Evolutionary conservation across 768 basidiomycete genomes (phyloP).

Genomic region (Lyophyllum semitale): DNA sequence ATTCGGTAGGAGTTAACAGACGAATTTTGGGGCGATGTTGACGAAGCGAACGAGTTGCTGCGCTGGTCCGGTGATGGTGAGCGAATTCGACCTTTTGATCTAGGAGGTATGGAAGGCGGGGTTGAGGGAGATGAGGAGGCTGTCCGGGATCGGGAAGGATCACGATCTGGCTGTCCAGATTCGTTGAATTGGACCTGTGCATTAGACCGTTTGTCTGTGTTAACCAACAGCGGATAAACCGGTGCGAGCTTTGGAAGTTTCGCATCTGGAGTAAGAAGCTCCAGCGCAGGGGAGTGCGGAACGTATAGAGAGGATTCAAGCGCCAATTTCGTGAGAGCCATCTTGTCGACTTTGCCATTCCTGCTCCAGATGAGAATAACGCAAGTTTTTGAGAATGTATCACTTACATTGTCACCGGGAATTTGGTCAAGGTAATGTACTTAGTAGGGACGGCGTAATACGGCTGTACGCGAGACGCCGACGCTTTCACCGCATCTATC

Average conservation of each 20-base stretch:
- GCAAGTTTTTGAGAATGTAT: not conserved
- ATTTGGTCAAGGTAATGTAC: conserved; percentile 40
- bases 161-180: not conserved
- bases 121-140: conserved; percentile 12
- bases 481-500: conserved; percentile 40
- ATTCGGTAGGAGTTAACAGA: not conserved
- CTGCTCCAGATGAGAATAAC: conserved; percentile 23
- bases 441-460: conserved; percentile 59
- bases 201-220: conserved; percentile 5
- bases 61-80: not conserved
- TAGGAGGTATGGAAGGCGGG: conserved; percentile 4
- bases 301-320: conserved; percentile 19
- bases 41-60: not conserved
- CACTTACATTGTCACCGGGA: conserved; percentile 53
- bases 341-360: conserved; percentile 53
- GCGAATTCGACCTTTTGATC: not conserved
- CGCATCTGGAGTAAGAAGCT: conserved; percentile 3
- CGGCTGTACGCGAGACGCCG: conserved; percentile 53
- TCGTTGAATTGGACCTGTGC: conserved; percentile 8
- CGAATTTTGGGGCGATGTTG: not conserved
- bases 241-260: not conserved
- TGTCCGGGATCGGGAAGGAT: not conserved
- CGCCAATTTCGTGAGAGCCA: conserved; percentile 40
- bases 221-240: conserved; percentile 7
- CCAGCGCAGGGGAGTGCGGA: conserved; percentile 2